A percentile compares a stretch with the other conserved stretches of the same genome.
Conservation (phyloP, 768 basidiomycete species). For the Phallus indusiatus region DNA sequence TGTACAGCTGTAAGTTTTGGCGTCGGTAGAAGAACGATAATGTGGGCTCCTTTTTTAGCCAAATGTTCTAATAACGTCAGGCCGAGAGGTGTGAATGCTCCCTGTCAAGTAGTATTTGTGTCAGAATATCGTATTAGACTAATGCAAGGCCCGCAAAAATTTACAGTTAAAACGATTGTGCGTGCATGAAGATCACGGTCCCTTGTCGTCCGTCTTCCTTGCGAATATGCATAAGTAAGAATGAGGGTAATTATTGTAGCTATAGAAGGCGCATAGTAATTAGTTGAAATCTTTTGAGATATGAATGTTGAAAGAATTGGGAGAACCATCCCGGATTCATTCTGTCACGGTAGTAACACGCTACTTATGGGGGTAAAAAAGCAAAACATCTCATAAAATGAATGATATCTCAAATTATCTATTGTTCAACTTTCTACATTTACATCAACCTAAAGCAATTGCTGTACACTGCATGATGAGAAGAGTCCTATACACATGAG, state of each 20-base stretch:
- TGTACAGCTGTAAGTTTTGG: conserved; percentile 44
- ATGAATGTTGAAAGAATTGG: conserved; percentile 4
- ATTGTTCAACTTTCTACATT: background rate
- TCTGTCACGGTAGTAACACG: background rate
- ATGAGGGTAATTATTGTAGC: conserved; percentile 35
- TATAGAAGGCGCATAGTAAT: conserved; percentile 45
- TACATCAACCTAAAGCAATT: background rate
- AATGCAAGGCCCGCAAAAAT: conserved; percentile 15
- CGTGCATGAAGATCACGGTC: conserved; percentile 71
- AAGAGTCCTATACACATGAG: background rate
- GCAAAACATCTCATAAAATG: no score
- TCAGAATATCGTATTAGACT: background rate
- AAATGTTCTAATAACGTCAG: conserved; percentile 56
- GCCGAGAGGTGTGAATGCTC: conserved; percentile 66
- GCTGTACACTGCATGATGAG: background rate
- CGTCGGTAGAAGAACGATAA: conserved; percentile 58
- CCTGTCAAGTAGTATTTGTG: conserved; percentile 31
- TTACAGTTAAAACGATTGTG: conserved; percentile 60
- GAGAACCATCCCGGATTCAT: background rate
- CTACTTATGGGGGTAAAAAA: no score
- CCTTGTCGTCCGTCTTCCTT: conserved; percentile 60
- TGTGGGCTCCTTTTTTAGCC: conserved; percentile 66
- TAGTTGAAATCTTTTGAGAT: conserved; percentile 2
- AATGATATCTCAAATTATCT: no score
- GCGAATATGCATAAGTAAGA: conserved; percentile 48